phyloP scores from a whole-genome alignment of 106 monocot species.

The Dendrobium nobile region DNA sequence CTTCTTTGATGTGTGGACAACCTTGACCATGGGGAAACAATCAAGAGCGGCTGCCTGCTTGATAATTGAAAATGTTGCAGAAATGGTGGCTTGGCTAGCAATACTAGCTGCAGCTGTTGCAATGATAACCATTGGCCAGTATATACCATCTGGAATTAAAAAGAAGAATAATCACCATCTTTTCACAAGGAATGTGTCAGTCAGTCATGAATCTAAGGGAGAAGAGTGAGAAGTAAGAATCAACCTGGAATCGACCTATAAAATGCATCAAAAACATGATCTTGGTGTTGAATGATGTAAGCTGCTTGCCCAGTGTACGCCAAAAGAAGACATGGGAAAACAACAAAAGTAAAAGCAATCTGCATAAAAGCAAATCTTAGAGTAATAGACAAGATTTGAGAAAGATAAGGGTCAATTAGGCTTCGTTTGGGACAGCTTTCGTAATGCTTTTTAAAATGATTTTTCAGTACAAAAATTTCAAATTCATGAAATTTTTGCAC shows the following conservation, averaged over 20 bases:
- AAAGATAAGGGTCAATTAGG: background rate
- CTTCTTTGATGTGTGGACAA: slow-evolving; percentile 87
- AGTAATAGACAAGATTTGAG: background rate
- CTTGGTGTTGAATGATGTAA: slow-evolving; percentile 48
- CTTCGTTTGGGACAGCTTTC: no score
- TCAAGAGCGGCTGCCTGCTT: slow-evolving; percentile 86
- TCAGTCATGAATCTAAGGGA: background rate
- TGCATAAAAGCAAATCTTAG: slow-evolving; percentile 13
- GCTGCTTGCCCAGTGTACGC: slow-evolving; percentile 78
- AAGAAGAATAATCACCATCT: slow-evolving; percentile 4
- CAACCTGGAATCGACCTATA: slow-evolving; percentile 82
- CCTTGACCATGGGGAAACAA: slow-evolving; percentile 84
- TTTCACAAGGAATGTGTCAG: slow-evolving; percentile 8
- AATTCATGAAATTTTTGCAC: no score
- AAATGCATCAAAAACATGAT: slow-evolving; percentile 49
- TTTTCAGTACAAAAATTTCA: no score
- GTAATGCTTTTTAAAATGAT: no score
- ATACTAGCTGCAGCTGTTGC: slow-evolving; percentile 73
- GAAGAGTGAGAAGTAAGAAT: background rate
- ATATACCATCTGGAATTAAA: slow-evolving; percentile 39
- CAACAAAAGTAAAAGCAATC: slow-evolving; percentile 50
- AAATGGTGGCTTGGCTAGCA: slow-evolving; percentile 92
- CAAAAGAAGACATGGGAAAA: slow-evolving; percentile 73
- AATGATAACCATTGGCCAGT: slow-evolving; percentile 79
- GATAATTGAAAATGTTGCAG: slow-evolving; percentile 88